Percentiles rank a stretch among this genome's conserved stretches.
These are phyloP conservation scores for Lagenidium sp. DNA, from an alignment of 352 stramenopile species.

Conservation along the genomic window DNA sequence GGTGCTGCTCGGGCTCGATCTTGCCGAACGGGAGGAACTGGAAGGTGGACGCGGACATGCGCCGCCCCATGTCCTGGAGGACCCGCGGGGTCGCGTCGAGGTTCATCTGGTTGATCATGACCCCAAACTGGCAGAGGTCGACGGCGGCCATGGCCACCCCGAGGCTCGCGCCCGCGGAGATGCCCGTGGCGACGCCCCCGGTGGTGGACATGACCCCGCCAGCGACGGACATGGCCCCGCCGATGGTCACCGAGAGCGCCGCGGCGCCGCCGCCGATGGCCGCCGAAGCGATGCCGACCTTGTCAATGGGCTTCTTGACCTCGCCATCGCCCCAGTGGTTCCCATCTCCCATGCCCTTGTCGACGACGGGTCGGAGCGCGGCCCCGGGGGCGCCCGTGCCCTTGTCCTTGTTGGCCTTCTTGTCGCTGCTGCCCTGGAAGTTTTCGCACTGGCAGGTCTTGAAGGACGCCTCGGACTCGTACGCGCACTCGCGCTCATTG, in stretches of 20 bases:
- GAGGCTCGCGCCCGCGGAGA: slow-evolving; percentile 52
- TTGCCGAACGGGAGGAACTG: slow-evolving; percentile 65
- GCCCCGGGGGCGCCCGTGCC: background rate
- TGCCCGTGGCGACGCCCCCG: slow-evolving; percentile 40
- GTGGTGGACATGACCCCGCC: slow-evolving; percentile 44
- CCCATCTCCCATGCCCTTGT: slow-evolving; percentile 55
- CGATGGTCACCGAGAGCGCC: slow-evolving; percentile 45
- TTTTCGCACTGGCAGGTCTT: slow-evolving; percentile 50
- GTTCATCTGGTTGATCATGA: slow-evolving; percentile 85
- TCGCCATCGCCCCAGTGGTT: slow-evolving; percentile 59
- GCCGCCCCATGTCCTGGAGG: slow-evolving; percentile 69
- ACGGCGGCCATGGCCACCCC: slow-evolving; percentile 59
- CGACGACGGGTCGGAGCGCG: slow-evolving; percentile 9
- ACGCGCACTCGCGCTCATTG: slow-evolving; percentile 40
- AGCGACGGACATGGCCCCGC: slow-evolving; percentile 54
- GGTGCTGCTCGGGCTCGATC: slow-evolving; percentile 8
- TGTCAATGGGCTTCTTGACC: slow-evolving; percentile 51
- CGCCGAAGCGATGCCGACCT: slow-evolving; percentile 44
- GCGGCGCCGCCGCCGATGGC: slow-evolving; percentile 49
- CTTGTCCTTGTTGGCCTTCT: background rate
- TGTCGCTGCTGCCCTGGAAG: background rate
- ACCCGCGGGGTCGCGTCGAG: slow-evolving; percentile 59
- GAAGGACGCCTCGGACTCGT: slow-evolving; percentile 48
- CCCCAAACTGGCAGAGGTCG: slow-evolving; percentile 72
- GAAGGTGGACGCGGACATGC: slow-evolving; percentile 54